Evolutionary conservation across 805 yeast species (phyloP), one percentile per base, ranked within the genome.

Genomic region (Zygosaccharomyces pseudorouxii): DNA sequence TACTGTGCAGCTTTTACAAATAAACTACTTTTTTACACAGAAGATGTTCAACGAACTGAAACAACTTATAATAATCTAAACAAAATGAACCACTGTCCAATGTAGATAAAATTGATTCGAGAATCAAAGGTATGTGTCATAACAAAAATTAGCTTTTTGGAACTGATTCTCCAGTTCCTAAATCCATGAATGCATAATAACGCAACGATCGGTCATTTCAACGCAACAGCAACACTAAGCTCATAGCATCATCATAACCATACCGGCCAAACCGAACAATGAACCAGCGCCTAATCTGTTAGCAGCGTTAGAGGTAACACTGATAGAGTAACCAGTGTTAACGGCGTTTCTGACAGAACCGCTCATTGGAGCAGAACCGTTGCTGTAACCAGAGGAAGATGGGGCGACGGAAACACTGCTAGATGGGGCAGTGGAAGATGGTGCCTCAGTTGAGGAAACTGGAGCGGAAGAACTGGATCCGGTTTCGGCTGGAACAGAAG

Each of bases 361-460:
- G 9, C 25, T 23, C 40, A 39, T 23, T 38, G 42, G 38, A 11
- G 22, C 25, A 10, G 37, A 41, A 18, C 44, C 44, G 36, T 41
- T 41, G 12, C 28, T 41, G 44, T 41, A 41, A 10, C 28, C 45
- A 11, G 46, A 27, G 19, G 39, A 9, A 27, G 68, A 71, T 19
- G 46, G 18, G 14, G 35, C 41, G 22, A 51, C 30, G 42, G 50
- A 16, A 20, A 48, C 25, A 31, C 57, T 41, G 38, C 14, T 37
- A 31, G 43, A 9, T 38, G 46, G 23, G 22, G 40, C 47, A 18
- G 41, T 30, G 11, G 51, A 38, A 23, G 51, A 42, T 11, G 25
- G 49, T 23, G 49, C 43, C n/a, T 33, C 57, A 16, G 58, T 54
- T 22, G 59, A 55, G 23, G 60, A 49, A 40, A 47, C 48, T 20